A percentile compares a stretch with the other conserved stretches of the same genome.
Conservation (phyloP, 257 asterid genomes). For the Solanum habrochaites region DNA sequence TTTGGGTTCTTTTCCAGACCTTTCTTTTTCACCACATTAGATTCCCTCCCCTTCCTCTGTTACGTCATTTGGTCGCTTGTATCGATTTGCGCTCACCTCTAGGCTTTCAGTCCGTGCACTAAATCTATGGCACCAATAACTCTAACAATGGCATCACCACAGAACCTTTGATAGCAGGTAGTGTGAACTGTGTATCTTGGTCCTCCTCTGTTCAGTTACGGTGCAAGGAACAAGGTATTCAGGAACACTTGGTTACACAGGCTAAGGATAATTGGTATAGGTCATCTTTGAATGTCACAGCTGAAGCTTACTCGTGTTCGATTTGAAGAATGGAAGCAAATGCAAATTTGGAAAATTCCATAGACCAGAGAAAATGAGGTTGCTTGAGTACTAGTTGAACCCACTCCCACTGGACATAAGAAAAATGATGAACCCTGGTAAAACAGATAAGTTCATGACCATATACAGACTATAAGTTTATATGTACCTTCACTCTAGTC, state of each 20-base stretch:
- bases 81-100: too few species aligned
- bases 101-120: too few species aligned
- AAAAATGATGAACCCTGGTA: not conserved
- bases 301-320: not conserved
- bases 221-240: not conserved
- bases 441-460: not conserved
- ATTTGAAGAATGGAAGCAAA: not conserved
- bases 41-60: too few species aligned
- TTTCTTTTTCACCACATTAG: too few species aligned
- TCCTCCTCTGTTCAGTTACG: not conserved
- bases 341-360: not conserved
- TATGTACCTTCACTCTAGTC: slow-evolving; percentile 83
- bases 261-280: not conserved
- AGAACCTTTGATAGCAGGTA: not conserved
- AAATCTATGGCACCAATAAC: not conserved
- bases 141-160: not conserved
- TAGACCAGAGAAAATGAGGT: not conserved
- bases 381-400: not conserved
- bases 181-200: not conserved
- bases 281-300: not conserved
- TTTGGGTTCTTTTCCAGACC: not conserved
- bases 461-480: slow-evolving; percentile 3
- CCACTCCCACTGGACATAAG: not conserved
- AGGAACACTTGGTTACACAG: not conserved
- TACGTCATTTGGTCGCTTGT: too few species aligned